Base-by-base conservation (phyloP, 306 rosid species). In the Sechiopsis laciniata region DNA sequence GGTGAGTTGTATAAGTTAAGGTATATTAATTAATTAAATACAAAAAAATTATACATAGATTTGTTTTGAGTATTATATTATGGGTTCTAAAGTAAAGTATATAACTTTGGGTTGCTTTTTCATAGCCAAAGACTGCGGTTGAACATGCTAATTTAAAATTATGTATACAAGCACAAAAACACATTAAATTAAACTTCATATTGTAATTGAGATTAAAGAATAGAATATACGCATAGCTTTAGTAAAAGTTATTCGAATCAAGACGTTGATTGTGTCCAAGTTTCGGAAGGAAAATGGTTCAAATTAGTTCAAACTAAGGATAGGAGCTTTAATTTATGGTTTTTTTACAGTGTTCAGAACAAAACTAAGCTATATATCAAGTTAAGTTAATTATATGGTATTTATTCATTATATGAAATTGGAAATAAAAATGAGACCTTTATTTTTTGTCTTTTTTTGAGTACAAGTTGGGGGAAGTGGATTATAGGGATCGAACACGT, bases 21-120 rank as follows among this genome's bases (percentile, higher is more conserved):
- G 8, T 17, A 20, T 56, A 13, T n/a, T 20, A 13, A 19, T 19
- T 24, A 60, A 61, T 61, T 26, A 11, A 35, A 68, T 48, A 68
- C 22, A 1, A 12, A 21, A 68, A 11, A 2, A 68, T 68, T 1
- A 48, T 48, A 59, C 4, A 59, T 12, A 59, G 10, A 24, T 59
- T 12, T 59, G 40, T 11, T 67, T 11, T 42, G 10, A 20, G 71
- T 46, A 48, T 68, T 45, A 65, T 40, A 37, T 66, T 8, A 17
- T 45, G 9, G 46, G 8, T 40, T 40, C 6, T 40, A 40, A 40
- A 40, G 46, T 40, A 40, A 50, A 51, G 59, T 51, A 24, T 3
- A 14, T 2, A 15, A 48, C 24, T 70, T 70, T 24, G 58, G 91
- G 84, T 89, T 82, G 89, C 83, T 60, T 82, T 90, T 84, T 89